phyloP scores from a whole-genome alignment of 208 protist species.

The Borovskyia barvae region DNA sequence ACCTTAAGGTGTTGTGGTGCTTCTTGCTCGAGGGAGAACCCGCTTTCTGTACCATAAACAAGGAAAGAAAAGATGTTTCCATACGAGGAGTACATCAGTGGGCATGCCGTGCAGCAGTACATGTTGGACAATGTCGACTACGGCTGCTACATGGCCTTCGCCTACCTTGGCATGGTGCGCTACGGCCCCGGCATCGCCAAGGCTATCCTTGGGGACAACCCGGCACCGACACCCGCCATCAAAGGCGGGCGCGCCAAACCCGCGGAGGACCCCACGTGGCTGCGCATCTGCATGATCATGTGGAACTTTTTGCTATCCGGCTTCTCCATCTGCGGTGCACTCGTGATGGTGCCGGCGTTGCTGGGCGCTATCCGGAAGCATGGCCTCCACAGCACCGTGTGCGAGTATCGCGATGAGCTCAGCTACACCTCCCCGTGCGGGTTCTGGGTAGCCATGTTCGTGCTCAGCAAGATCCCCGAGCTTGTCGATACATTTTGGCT shows the following conservation, averaged over 20 bases:
- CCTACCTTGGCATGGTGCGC: constrained; percentile 44
- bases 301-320: constrained; percentile 88
- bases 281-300: constrained; percentile 55
- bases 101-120: constrained; percentile 30
- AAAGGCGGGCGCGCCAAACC: constrained; percentile 31
- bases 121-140: constrained; percentile 33
- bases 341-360: constrained; percentile 58
- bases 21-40: not conserved
- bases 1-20: not conserved
- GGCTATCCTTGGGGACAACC: constrained; percentile 38
- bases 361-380: constrained; percentile 23
- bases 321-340: constrained; percentile 73
- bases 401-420: constrained; percentile 40
- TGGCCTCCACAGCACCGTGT: constrained; percentile 57
- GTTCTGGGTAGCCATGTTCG: constrained; percentile 72
- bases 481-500: constrained; percentile 84
- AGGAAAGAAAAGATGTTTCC: constrained; percentile 26
- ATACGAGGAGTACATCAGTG: constrained; percentile 37
- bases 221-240: constrained; percentile 15
- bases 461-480: constrained; percentile 83
- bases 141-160: constrained; percentile 41
- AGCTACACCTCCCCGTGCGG: constrained; percentile 47
- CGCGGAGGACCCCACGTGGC: constrained; percentile 35
- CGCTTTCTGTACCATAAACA: not conserved
- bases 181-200: constrained; percentile 46